Percentiles rank a stretch among this genome's conserved stretches.
Evolutionary conservation across 352 stramenopile genomes (phyloP).

Genomic region (Elongisporangium anandrum): DNA sequence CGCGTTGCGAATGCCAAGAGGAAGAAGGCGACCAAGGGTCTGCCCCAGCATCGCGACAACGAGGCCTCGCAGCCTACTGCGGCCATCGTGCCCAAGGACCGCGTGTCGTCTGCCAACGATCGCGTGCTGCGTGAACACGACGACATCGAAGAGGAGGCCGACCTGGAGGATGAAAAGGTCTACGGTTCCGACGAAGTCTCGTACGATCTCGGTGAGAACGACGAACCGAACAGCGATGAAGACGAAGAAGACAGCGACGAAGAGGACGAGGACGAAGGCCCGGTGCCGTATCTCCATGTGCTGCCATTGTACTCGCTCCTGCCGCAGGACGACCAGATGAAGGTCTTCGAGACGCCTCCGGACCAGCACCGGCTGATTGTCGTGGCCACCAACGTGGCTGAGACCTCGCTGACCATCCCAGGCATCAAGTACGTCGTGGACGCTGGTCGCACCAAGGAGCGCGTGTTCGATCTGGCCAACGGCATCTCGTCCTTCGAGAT

Average conservation of each 20-base stretch:
- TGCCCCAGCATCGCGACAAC: conserved; percentile 13
- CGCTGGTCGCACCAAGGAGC: conserved; percentile 93
- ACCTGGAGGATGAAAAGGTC: conserved; percentile 60
- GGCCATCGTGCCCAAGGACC: conserved; percentile 2
- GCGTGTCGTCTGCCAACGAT: conserved; percentile 21
- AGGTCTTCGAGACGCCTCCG: conserved; percentile 81
- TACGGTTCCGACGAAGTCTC: conserved; percentile 48
- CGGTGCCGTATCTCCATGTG: conserved; percentile 84
- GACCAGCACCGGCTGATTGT: conserved; percentile 93
- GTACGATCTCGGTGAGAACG: conserved; percentile 49
- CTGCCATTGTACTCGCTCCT: conserved; percentile 97
- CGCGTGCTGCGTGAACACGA: conserved; percentile 71
- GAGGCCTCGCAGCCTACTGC: conserved; percentile 2
- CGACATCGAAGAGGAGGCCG: conserved; percentile 77
- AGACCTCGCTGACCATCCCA: conserved; percentile 96
- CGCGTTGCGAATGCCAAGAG: conserved; percentile 27
- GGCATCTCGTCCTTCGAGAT: conserved; percentile 94
- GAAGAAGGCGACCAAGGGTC: conserved; percentile 21
- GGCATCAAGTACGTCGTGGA: conserved; percentile 98
- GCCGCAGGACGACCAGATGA: conserved; percentile 94
- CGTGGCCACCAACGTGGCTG: conserved; percentile 97
- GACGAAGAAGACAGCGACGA: conserved; percentile 80
- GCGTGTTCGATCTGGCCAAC: conserved; percentile 91
- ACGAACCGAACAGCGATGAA: conserved; percentile 37
- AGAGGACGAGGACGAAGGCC: conserved; percentile 68